A percentile compares a stretch with the other conserved stretches of the same genome.
phyloP scores from a whole-genome alignment of 495 filamentous ascomycete species.

The Hypomontagnella monticulosa region DNA sequence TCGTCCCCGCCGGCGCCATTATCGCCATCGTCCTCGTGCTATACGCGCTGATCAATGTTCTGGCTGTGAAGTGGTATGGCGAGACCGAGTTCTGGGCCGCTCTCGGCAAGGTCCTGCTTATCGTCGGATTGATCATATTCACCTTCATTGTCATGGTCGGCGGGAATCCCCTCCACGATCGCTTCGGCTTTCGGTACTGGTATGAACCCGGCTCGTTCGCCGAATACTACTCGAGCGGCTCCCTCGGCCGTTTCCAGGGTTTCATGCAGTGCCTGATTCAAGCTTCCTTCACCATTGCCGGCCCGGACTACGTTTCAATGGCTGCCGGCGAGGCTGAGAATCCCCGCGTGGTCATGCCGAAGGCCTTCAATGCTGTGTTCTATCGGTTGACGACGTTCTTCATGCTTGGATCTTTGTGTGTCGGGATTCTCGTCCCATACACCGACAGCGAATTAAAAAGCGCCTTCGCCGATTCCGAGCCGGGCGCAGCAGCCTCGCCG shows the following conservation, averaged over 20 bases:
- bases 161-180: slow-evolving; percentile 69
- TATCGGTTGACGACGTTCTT: slow-evolving; percentile 75
- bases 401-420: slow-evolving; percentile 69
- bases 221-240: slow-evolving; percentile 64
- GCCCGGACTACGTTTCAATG: slow-evolving; percentile 79
- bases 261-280: slow-evolving; percentile 72
- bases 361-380: slow-evolving; percentile 74
- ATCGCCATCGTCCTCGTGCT: slow-evolving; percentile 66
- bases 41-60: slow-evolving; percentile 64
- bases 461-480: slow-evolving; percentile 56
- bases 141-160: slow-evolving; percentile 76
- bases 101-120: slow-evolving; percentile 69
- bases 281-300: slow-evolving; percentile 75
- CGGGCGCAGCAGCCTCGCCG: slow-evolving; percentile 73
- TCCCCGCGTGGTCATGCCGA: slow-evolving; percentile 67
- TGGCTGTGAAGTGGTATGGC: slow-evolving; percentile 69
- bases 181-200: slow-evolving; percentile 77
- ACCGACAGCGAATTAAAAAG: slow-evolving; percentile 55
- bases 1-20: slow-evolving; percentile 66
- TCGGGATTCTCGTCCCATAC: slow-evolving; percentile 70
- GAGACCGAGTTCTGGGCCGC: slow-evolving; percentile 74
- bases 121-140: slow-evolving; percentile 68
- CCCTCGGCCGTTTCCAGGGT: slow-evolving; percentile 69
- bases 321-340: slow-evolving; percentile 74
- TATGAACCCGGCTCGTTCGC: slow-evolving; percentile 72